Base-by-base conservation (phyloP, 768 basidiomycete genomes). In the Amanita pallidorosea region DNA sequence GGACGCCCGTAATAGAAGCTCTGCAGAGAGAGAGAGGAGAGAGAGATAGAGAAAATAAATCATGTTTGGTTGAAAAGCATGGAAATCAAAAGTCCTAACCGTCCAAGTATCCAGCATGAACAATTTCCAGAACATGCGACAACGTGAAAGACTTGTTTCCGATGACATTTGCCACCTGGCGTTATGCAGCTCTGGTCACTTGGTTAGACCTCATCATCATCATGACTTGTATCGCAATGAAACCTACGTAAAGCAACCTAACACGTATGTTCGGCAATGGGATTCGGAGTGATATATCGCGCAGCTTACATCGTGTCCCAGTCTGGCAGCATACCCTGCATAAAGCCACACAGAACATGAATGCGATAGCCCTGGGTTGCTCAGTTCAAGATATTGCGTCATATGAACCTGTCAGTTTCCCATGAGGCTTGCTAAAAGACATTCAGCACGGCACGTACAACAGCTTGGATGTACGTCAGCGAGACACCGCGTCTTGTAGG, bases 121-220 rank as follows among this genome's bases (percentile, higher is more conserved):
- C n/a, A 86, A 61, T 44, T 81, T 76, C 82, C 84, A 88, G 59
- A 85, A 86, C 9, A 82, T 65, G 18, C 68, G 68, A 48, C 69
- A 73, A 15, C 85, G 76, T 49, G 70, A 67, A 52, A 79, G 67
- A 15, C 67, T 60, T 36, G 68, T 61, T 18, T 65, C 62, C 23
- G 71, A 67, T 15, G 71, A 67, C 5, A 87, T 67, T 25, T 77
- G 73, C 79, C 83, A 87, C 23, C 80, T 70, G 5, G 70, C 65
- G 45, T 78, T 73, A 51, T 81, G 74, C 33, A 84, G 65, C 60
- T 85, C 83, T 86, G 45, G 20, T 47, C 6, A 47, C 17, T 11
- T 22, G 38, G 11, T 34, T 40, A 45, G 42, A n/a, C 29, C 41
- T n/a, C n/a, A 23, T n/a, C n/a, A 15, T 33, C 9, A 13, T 29